Conservation (phyloP, 805 yeast species). For the Myxozyma sirexii region DNA sequence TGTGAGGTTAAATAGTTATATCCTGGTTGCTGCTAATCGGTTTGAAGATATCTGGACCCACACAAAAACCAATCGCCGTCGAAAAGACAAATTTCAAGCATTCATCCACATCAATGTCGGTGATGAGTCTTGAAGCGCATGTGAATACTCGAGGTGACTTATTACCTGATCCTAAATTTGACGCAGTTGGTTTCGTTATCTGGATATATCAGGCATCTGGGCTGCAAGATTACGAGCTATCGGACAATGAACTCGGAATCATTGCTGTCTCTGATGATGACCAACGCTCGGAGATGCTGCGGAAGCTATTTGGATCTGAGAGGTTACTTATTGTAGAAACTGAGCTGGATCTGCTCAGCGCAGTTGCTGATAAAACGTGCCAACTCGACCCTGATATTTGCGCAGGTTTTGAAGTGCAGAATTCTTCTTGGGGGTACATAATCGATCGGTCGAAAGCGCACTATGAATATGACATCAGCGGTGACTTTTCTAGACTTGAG, state of each 20-base stretch:
- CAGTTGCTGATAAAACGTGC: slow-evolving; percentile 58
- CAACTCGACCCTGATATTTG: slow-evolving; percentile 83
- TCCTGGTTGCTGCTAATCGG: slow-evolving; percentile 22
- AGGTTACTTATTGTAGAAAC: slow-evolving; percentile 49
- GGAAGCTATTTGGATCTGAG: slow-evolving; percentile 40
- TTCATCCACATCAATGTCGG: slow-evolving; percentile 48
- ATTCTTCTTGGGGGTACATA: slow-evolving; percentile 87
- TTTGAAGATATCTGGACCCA: slow-evolving; percentile 29
- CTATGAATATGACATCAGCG: slow-evolving; percentile 57
- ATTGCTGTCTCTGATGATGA: slow-evolving; percentile 40
- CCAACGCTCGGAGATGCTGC: neutral
- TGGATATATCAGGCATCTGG: slow-evolving; percentile 52
- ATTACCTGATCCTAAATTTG: slow-evolving; percentile 67
- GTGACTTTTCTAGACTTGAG: slow-evolving; percentile 63
- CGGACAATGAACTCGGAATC: slow-evolving; percentile 25
- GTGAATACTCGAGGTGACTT: slow-evolving; percentile 53
- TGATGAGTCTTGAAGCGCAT: slow-evolving; percentile 71
- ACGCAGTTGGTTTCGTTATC: slow-evolving; percentile 60
- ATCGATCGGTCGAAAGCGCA: slow-evolving; percentile 56
- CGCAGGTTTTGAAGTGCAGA: slow-evolving; percentile 80
- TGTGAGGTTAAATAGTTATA: neutral
- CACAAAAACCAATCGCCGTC: slow-evolving; percentile 9
- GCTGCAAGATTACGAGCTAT: neutral
- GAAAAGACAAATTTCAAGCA: slow-evolving; percentile 32
- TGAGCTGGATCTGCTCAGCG: slow-evolving; percentile 64